phyloP scores from a whole-genome alignment of 805 yeast species.

The Candida ortonii region DNA sequence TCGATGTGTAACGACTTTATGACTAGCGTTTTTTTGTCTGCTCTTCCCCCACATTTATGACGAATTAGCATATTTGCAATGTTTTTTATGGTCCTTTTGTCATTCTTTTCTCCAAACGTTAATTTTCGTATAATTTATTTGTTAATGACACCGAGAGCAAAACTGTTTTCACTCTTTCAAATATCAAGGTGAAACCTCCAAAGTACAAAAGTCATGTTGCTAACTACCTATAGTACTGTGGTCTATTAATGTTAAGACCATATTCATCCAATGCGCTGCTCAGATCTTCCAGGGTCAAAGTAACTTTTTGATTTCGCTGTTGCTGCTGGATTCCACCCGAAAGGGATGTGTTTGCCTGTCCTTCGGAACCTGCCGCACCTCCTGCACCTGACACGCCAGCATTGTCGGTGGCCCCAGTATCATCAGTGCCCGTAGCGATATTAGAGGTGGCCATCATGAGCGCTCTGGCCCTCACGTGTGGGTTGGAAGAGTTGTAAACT shows the following conservation, averaged over 20 bases:
- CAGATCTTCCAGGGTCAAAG: constrained; percentile 88
- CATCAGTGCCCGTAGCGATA: constrained; percentile 28
- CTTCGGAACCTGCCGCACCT: constrained; percentile 16
- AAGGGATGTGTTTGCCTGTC: constrained; percentile 12
- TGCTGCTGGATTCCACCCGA: constrained; percentile 15
- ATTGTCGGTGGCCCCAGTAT: constrained; percentile 34
- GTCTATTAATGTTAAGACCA: constrained; percentile 74
- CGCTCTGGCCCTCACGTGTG: constrained; percentile 81
- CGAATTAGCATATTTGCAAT: too few relatives aligned
- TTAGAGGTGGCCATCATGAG: constrained; percentile 55
- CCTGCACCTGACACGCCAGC: constrained; percentile 19
- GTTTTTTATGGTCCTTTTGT: too few relatives aligned
- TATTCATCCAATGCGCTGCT: constrained; percentile 92
- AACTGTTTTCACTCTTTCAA: too few relatives aligned
- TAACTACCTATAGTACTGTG: constrained; percentile 87
- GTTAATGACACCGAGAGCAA: too few relatives aligned
- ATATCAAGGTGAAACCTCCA: too few relatives aligned
- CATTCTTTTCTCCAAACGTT: too few relatives aligned
- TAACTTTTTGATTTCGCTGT: constrained; percentile 53
- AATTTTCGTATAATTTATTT: too few relatives aligned
- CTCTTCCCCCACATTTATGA: background rate
- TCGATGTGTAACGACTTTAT: too few relatives aligned
- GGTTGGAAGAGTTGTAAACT: constrained; percentile 80
- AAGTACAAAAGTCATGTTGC: too few relatives aligned
- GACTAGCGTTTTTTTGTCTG: too few relatives aligned